Evolutionary conservation across 2,329 filamentous ascomycete genomes (phyloP).

Genomic region (Trichothecium sympodiale): DNA sequence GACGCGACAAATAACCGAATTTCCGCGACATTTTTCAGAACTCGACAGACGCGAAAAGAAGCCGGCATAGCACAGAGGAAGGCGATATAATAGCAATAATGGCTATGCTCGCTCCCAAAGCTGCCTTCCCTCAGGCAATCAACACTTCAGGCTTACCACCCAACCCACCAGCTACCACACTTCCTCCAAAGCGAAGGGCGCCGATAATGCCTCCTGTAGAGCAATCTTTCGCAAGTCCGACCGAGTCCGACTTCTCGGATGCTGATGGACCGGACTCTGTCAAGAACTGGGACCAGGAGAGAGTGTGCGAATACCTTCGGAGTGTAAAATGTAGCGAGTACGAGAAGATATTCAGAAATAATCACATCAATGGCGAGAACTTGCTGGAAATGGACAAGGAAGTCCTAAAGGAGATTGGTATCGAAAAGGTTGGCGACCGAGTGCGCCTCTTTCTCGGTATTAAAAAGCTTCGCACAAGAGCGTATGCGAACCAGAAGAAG

Average conservation of each 20-base stretch:
- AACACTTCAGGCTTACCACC: constrained; percentile 34
- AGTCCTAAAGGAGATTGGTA: constrained; percentile 93
- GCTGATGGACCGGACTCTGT: constrained; percentile 64
- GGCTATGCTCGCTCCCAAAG: constrained; percentile 71
- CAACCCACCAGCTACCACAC: constrained; percentile 33
- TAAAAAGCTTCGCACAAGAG: constrained; percentile 69
- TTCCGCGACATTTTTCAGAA: background rate
- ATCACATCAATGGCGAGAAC: constrained; percentile 97
- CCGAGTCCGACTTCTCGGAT: constrained; percentile 87
- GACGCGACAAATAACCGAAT: background rate
- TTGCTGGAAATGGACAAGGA: constrained; percentile 94
- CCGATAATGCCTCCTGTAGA: constrained; percentile 36
- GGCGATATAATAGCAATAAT: no score
- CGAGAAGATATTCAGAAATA: constrained; percentile 76
- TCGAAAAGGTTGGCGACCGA: constrained; percentile 94
- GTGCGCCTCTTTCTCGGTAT: constrained; percentile 82
- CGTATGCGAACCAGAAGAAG: constrained; percentile 68
- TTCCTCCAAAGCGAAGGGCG: constrained; percentile 40
- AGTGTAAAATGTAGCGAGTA: constrained; percentile 92
- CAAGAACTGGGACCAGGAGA: constrained; percentile 83
- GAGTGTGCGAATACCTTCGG: constrained; percentile 81
- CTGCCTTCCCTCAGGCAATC: constrained; percentile 50
- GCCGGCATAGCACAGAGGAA: no score
- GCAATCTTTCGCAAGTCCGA: constrained; percentile 66
- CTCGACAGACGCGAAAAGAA: no score